Evolutionary conservation across 192 early-diverging fungal genomes (phyloP), one percentile per base, ranked within the genome.

Genomic region (Pilaira anomala): DNA sequence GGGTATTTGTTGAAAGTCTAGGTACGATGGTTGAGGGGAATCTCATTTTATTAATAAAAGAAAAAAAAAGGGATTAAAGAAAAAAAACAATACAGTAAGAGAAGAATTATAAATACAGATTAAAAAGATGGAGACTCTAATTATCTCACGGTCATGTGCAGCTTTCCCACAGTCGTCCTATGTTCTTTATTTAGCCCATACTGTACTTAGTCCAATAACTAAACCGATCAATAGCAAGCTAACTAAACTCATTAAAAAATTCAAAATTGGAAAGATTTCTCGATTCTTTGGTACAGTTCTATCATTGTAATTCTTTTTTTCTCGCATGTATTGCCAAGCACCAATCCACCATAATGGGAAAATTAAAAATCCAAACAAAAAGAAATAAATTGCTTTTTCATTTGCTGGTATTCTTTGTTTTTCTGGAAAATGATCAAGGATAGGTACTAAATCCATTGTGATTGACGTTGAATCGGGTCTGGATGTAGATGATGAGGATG

Each of bases 321-420:
- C 44, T 18, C n/a, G 24, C 5, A 55, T 18, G 14, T 46, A 25
- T 26, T 24, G 41, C 21, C 55, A 66, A 13, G 65, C 56, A 4
- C 65, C 56, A 39, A 66, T 51, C 53, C 65, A 66, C 65, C 56
- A 66, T 13, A 55, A 36, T n/a, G 65, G 65, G 11, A 66, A 66
- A 6, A 28, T 19, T 49, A 66, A 18, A 40, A 66, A 66, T 7
- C 65, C 65, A 66, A 66, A 66, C n/a, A 66, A 42, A 18, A 66
- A 66, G 4, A 66, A 26, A 9, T 36, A 16, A 16, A 22, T 60
- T 26, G 44, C 58, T 21, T 45, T 59, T 39, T 57, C 24, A 25
- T 30, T 24, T 3, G 28, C 30, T 45, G 22, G 48, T 48, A 41
- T 28, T 26, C 8, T 2, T n/a, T 48, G n/a, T 30, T 48, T 8